phyloP scores from a whole-genome alignment of 495 filamentous ascomycete species.

The Aspergillus bertholletiae region DNA sequence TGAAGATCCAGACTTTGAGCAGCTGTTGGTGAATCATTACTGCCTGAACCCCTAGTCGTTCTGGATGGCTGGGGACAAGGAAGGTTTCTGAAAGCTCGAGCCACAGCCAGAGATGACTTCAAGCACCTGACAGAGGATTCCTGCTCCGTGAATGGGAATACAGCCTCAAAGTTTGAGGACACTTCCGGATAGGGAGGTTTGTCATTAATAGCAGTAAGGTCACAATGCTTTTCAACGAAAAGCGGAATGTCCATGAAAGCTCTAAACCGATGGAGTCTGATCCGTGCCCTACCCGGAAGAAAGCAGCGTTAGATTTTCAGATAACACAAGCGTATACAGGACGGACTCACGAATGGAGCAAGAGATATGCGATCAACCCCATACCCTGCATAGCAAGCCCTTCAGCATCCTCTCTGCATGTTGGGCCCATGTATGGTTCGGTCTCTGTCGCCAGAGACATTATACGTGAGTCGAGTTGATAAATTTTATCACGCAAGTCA shows the following conservation, averaged over 20 bases:
- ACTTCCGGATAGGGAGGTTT: background rate
- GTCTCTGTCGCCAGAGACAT: background rate
- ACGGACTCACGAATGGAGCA: background rate
- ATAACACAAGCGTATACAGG: background rate
- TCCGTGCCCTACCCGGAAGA: slow-evolving; percentile 61
- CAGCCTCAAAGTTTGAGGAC: background rate
- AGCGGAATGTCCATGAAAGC: slow-evolving; percentile 60
- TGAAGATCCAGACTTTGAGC: background rate
- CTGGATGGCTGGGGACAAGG: background rate
- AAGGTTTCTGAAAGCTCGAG: slow-evolving; percentile 1
- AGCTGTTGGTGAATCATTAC: background rate
- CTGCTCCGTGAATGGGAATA: slow-evolving; percentile 6
- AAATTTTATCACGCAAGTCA: background rate
- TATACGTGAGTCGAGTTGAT: background rate
- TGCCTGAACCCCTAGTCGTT: background rate
- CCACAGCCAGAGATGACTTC: slow-evolving; percentile 1
- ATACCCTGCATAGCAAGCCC: background rate
- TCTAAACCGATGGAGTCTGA: slow-evolving; percentile 57
- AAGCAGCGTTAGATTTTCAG: background rate
- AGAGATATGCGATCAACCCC: background rate
- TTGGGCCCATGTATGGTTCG: background rate
- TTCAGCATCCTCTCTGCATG: background rate
- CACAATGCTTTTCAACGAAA: slow-evolving; percentile 57
- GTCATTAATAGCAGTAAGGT: slow-evolving; percentile 42
- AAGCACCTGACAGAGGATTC: slow-evolving; percentile 2